phyloP scores from a whole-genome alignment of 2,329 filamentous ascomycete genomes.

The Leptographium radiaticola region DNA sequence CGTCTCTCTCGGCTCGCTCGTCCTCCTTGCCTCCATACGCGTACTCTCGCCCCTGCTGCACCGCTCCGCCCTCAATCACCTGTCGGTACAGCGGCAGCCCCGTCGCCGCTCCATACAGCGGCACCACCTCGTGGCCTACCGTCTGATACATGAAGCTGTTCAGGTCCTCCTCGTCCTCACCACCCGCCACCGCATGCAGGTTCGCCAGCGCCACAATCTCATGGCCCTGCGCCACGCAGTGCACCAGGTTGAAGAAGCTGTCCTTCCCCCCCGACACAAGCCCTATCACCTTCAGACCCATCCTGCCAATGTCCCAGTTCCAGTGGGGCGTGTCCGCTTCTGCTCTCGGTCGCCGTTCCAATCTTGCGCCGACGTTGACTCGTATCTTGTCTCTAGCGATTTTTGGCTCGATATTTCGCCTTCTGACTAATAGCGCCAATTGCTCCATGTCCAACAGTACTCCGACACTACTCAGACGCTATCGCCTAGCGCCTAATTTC shows the following conservation, averaged over 20 bases:
- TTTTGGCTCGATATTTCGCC: too few relatives aligned
- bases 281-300: constrained; percentile 62
- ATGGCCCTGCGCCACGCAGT: constrained; percentile 80
- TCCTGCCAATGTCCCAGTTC: not conserved
- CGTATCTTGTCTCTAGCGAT: too few relatives aligned
- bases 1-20: constrained; percentile 42
- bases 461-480: too few relatives aligned
- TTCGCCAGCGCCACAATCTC: constrained; percentile 80
- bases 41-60: constrained; percentile 64
- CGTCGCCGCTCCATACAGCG: constrained; percentile 69
- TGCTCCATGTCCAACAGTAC: too few relatives aligned
- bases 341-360: not conserved
- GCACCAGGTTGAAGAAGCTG: constrained; percentile 84
- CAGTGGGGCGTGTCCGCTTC: too few relatives aligned
- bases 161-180: constrained; percentile 41
- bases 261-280: constrained; percentile 95
- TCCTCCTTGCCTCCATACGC: not conserved
- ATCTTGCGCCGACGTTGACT: not conserved
- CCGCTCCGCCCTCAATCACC: constrained; percentile 57
- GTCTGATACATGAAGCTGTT: constrained; percentile 99
- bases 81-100: constrained; percentile 73
- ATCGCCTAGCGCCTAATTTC: too few relatives aligned
- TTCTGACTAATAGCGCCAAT: too few relatives aligned
- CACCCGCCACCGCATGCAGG: constrained; percentile 45
- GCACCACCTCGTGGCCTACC: constrained; percentile 76